Conservation (phyloP, 192 early-diverging fungal genomes). For the Umbelopsis isabellina region DNA sequence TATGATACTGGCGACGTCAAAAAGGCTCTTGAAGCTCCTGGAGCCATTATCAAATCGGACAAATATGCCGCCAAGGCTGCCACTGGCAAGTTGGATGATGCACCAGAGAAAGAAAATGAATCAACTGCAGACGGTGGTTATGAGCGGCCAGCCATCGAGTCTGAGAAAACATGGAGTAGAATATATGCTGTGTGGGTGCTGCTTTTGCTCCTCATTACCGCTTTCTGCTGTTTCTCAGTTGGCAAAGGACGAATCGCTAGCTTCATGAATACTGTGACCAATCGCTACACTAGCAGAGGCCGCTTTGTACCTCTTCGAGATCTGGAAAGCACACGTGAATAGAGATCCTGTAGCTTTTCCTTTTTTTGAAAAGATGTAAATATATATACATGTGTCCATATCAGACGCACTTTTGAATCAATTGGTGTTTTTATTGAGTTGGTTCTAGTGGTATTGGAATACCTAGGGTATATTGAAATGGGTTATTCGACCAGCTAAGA, state of each 20-base stretch:
- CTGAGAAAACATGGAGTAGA: slow-evolving; percentile 3
- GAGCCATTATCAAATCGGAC: not conserved
- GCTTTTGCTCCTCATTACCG: not conserved
- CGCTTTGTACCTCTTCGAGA: slow-evolving; percentile 35
- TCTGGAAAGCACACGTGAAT: slow-evolving; percentile 25
- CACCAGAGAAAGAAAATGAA: slow-evolving; percentile 7
- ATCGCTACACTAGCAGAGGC: slow-evolving; percentile 26
- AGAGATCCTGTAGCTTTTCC: not conserved
- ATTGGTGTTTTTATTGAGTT: too few relatives aligned
- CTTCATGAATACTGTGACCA: slow-evolving; percentile 12
- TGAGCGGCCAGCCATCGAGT: not conserved
- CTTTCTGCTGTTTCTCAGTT: slow-evolving; percentile 3
- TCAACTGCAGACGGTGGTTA: slow-evolving; percentile 11
- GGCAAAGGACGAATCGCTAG: not conserved
- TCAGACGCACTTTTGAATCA: too few relatives aligned
- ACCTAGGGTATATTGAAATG: too few relatives aligned
- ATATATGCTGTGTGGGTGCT: not conserved
- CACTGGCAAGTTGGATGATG: slow-evolving; percentile 4
- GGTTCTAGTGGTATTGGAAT: too few relatives aligned
- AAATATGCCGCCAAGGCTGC: not conserved
- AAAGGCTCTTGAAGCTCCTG: not conserved
- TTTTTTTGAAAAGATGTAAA: slow-evolving; percentile 13
- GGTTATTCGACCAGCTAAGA: too few relatives aligned
- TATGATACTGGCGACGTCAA: not conserved
- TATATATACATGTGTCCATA: not conserved